A percentile compares a stretch with the other conserved stretches of the same genome.
These are phyloP conservation scores for Cladosporium sp. DNA, from an alignment of 2,329 filamentous ascomycete species.

Conservation along the genomic window DNA sequence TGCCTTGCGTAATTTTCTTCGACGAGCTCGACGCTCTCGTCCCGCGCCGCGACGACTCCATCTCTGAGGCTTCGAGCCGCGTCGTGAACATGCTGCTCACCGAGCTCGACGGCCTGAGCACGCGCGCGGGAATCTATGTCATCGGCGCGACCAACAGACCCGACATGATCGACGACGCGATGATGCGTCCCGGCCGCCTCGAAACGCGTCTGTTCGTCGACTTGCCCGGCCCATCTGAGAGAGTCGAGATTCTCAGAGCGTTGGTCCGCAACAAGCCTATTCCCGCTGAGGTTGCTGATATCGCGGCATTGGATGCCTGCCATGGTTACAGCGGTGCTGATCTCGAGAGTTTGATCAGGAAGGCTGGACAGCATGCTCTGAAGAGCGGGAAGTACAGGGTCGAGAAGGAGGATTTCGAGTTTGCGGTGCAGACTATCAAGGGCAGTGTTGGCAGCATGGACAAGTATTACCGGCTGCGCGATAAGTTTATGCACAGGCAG, in stretches of 20 bases:
- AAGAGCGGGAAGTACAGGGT: constrained; percentile 50
- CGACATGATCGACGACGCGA: constrained; percentile 94
- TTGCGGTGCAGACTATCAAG: constrained; percentile 45
- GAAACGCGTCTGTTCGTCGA: constrained; percentile 90
- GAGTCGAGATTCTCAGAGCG: constrained; percentile 82
- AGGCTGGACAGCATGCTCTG: constrained; percentile 59
- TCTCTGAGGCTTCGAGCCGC: constrained; percentile 80
- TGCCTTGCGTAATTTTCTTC: constrained; percentile 96
- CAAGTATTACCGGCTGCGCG: constrained; percentile 58
- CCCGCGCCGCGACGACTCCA: constrained; percentile 73
- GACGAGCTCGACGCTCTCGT: constrained; percentile 95
- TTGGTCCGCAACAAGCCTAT: constrained; percentile 57
- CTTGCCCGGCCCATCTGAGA: constrained; percentile 74
- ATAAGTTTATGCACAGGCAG: constrained; percentile 15
- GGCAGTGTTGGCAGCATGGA: constrained; percentile 59
- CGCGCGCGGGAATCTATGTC: constrained; percentile 84
- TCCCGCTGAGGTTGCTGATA: constrained; percentile 48
- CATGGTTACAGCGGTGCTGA: constrained; percentile 75
- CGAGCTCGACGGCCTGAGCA: constrained; percentile 84
- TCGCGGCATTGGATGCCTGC: constrained; percentile 70
- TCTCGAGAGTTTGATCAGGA: constrained; percentile 59
- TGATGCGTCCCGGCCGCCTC: constrained; percentile 86
- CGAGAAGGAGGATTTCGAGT: constrained; percentile 50
- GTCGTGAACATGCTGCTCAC: constrained; percentile 95
- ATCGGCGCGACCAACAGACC: constrained; percentile 94